phyloP scores from a whole-genome alignment of 2,329 filamentous ascomycete genomes.

The Botryotinia narcissicola region DNA sequence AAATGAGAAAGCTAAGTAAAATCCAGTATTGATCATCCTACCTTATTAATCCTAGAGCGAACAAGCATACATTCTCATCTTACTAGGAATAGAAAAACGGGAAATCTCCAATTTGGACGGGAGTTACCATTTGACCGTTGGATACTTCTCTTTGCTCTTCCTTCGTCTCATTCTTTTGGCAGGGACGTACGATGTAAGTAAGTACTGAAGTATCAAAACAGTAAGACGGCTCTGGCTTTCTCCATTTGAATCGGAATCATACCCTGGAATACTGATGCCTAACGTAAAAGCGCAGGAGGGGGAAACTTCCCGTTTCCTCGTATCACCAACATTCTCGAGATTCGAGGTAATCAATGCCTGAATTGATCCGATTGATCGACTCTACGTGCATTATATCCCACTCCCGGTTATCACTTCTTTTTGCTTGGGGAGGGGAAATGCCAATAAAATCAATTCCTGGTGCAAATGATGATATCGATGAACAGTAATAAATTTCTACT shows the following conservation, averaged over 20 bases:
- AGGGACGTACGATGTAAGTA: background rate
- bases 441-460: background rate
- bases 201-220: background rate
- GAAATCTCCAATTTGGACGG: background rate
- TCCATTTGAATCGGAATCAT: background rate
- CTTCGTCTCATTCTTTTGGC: background rate
- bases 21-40: constrained; percentile 1
- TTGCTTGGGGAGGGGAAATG: background rate
- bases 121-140: background rate
- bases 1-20: background rate
- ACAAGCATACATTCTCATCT: background rate
- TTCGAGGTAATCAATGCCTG: background rate
- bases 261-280: constrained; percentile 5
- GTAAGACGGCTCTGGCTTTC: background rate
- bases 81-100: background rate
- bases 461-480: background rate
- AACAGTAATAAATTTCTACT: background rate
- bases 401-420: background rate
- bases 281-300: background rate
- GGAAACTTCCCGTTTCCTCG: background rate
- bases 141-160: background rate
- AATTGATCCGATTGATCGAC: constrained; percentile 10
- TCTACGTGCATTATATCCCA: background rate
- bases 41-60: background rate
- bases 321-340: constrained; percentile 1